Evolutionary conservation across 106 monocot genomes (phyloP), one percentile per base, ranked within the genome.

Genomic region (Posidonia australis): DNA sequence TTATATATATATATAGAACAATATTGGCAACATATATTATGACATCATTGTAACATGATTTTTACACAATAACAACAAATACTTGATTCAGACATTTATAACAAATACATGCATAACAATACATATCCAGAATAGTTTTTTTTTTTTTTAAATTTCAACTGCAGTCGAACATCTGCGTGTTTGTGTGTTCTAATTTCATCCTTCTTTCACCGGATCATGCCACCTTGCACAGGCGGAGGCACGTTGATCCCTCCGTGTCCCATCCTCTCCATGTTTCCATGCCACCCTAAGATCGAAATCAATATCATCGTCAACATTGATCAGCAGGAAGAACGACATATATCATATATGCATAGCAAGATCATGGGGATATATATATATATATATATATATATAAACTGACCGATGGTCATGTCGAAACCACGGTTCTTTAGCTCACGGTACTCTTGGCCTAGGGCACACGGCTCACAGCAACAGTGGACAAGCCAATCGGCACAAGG

Each of bases 401-500:
- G n/a, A 71, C 64, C 72, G 19, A 72, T 22, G 21, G 45, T 18
- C 36, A 56, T 53, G 55, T 72, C 55, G 27, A 64, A 64, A 10
- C 72, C 72, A 12, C 55, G 63, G 63, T 64, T 72, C 44, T 29
- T 54, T 41, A 64, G 72, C 45, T 72, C 72, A 2, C 72, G 32
- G 63, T 72, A 72, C 53, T 63, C 72, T 25, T 64, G 72, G 63
- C 72, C 64, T 18, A 72, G 16, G 1, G 72, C 51, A 10, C 72
- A 72, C 12, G 0, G 12, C 52, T 72, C 72, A 12, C 72, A 72
- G 54, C 41, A 72, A 22, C 7, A 72, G 64, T 72, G 72, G 28
- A 72, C 64, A 42, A 54, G 36, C 44, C 51, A 72, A 17, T 72
- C 72, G 2, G 13, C 24, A 17, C 72, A 72, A 7, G 72, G 72